A percentile compares a stretch with the other conserved stretches of the same genome.
These are phyloP conservation scores for Corynascus novoguineensis DNA, from an alignment of 495 filamentous ascomycete species.

Conservation along the genomic window DNA sequence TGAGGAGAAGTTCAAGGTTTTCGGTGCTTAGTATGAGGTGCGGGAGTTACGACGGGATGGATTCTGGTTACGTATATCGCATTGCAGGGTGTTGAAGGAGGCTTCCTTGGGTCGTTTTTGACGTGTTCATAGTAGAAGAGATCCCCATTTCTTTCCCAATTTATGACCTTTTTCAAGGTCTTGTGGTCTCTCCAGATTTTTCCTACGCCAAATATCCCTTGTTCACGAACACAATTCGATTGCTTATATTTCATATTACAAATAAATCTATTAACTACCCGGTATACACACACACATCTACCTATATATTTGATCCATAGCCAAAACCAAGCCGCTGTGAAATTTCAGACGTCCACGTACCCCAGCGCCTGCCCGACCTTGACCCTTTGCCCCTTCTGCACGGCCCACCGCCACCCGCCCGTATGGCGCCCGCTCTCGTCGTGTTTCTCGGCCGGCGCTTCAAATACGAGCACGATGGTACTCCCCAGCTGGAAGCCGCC, in stretches of 20 bases:
- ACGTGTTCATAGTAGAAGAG: not conserved
- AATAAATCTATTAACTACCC: too few relatives aligned
- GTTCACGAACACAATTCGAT: slow-evolving; percentile 9
- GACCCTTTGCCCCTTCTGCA: slow-evolving; percentile 79
- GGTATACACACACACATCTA: too few relatives aligned
- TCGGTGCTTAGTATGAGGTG: slow-evolving; percentile 34
- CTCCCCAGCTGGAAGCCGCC: slow-evolving; percentile 96
- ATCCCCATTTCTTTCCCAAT: not conserved
- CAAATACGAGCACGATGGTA: slow-evolving; percentile 93
- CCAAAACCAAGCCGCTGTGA: too few relatives aligned
- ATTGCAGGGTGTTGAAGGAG: slow-evolving; percentile 7
- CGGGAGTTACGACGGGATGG: not conserved
- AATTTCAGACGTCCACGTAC: slow-evolving; percentile 35
- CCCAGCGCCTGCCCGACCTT: slow-evolving; percentile 86
- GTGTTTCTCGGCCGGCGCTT: slow-evolving; percentile 68
- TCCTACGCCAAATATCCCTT: not conserved
- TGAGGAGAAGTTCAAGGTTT: slow-evolving; percentile 50
- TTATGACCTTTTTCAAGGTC: not conserved
- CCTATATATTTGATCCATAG: too few relatives aligned
- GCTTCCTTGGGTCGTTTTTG: not conserved
- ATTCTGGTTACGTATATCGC: not conserved
- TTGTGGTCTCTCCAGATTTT: too few relatives aligned
- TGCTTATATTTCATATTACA: not conserved
- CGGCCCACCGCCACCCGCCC: slow-evolving; percentile 70
- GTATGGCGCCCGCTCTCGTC: slow-evolving; percentile 59